These are phyloP conservation scores for Incumbomyces delicatus DNA, from an alignment of 2,329 filamentous ascomycete genomes.

Conservation along the genomic window DNA sequence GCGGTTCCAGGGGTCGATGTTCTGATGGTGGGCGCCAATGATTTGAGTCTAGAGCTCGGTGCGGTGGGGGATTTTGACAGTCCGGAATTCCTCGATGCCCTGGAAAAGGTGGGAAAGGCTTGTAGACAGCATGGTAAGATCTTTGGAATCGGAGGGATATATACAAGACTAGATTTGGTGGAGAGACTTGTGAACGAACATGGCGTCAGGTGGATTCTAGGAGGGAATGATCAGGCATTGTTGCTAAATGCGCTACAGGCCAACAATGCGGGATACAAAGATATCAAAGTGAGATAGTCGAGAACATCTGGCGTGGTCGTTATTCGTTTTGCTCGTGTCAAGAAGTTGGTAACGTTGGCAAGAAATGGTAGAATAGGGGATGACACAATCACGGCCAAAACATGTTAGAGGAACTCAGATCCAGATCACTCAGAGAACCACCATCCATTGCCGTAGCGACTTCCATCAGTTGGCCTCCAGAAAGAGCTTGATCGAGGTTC, in stretches of 20 bases:
- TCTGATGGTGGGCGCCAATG: slow-evolving; percentile 11
- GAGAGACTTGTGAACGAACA: slow-evolving; percentile 1
- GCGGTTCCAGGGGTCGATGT: slow-evolving; percentile 11
- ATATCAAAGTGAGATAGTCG: no score
- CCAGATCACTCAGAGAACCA: no score
- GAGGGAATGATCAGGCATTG: slow-evolving; percentile 2
- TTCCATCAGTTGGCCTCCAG: no score
- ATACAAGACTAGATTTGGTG: slow-evolving; percentile 3
- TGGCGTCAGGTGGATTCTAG: slow-evolving; percentile 2
- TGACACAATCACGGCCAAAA: no score
- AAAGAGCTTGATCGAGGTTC: no score
- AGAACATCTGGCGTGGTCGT: no score
- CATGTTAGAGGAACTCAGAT: no score
- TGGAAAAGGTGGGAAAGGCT: background rate
- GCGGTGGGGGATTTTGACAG: slow-evolving; percentile 9
- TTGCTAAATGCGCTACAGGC: background rate
- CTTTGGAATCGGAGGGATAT: slow-evolving; percentile 3
- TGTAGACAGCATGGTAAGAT: slow-evolving; percentile 2
- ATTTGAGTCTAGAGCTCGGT: slow-evolving; percentile 10
- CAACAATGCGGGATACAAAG: no score
- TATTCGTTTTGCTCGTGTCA: no score
- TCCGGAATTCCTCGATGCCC: background rate
- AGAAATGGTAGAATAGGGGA: no score
- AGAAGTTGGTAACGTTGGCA: no score
- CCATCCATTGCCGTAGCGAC: no score